A percentile compares a stretch with the other conserved stretches of the same genome.
phyloP scores from a whole-genome alignment of 2,329 filamentous ascomycete species.

The Trematosphaeria pertusa region DNA sequence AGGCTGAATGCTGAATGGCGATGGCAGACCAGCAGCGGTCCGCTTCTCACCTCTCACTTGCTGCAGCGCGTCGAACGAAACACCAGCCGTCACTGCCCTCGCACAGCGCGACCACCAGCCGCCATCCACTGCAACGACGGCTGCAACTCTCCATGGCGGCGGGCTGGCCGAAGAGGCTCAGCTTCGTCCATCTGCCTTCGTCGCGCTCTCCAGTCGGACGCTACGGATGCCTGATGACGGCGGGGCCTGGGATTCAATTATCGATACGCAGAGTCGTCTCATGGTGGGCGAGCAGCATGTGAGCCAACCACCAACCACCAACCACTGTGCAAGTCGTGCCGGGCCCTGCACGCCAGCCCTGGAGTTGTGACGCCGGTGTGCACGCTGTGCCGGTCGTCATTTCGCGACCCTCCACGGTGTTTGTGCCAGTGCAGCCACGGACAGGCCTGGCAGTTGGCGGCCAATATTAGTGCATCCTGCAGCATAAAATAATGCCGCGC shows the following conservation, averaged over 20 bases:
- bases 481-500: constrained; percentile 48
- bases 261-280: constrained; percentile 24
- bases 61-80: constrained; percentile 27
- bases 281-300: constrained; percentile 13
- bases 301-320: too few relatives aligned
- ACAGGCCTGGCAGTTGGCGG: constrained; percentile 39
- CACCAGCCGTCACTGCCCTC: constrained; percentile 17
- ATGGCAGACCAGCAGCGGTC: constrained; percentile 3
- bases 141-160: constrained; percentile 1
- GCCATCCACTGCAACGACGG: background rate
- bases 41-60: constrained; percentile 5
- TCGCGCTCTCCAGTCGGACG: constrained; percentile 24
- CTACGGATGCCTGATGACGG: constrained; percentile 21
- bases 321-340: constrained; percentile 16
- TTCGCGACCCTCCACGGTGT: constrained; percentile 31
- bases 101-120: background rate
- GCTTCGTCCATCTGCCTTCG: constrained; percentile 2
- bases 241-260: constrained; percentile 12
- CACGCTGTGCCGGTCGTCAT: constrained; percentile 44
- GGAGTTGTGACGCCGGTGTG: constrained; percentile 30
- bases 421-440: constrained; percentile 30
- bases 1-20: constrained; percentile 31
- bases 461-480: constrained; percentile 42
- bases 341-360: constrained; percentile 23
- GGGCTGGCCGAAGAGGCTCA: constrained; percentile 10